phyloP scores from a whole-genome alignment of 2,329 filamentous ascomycete genomes.

The Onygenales sp. region DNA sequence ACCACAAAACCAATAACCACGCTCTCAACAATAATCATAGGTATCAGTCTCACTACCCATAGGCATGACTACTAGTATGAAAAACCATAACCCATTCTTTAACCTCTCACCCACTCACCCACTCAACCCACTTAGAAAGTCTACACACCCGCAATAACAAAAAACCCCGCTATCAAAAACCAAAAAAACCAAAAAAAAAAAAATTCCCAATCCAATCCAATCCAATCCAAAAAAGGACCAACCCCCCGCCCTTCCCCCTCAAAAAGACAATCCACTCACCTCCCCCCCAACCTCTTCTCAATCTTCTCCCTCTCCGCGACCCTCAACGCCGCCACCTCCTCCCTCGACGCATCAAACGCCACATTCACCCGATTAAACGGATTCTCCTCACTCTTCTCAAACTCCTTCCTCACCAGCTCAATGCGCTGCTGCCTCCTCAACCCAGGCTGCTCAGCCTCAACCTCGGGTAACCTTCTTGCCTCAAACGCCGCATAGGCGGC shows the following conservation, averaged over 20 bases:
- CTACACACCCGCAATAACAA: too few species aligned
- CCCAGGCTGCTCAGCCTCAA: conserved; percentile 73
- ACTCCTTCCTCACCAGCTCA: conserved; percentile 79
- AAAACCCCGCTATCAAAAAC: neutral
- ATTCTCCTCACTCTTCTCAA: conserved; percentile 89
- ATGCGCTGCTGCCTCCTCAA: conserved; percentile 76
- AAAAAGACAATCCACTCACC: conserved; percentile 23
- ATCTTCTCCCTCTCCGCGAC: conserved; percentile 62
- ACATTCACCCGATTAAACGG: conserved; percentile 82
- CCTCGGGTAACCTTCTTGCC: conserved; percentile 70
- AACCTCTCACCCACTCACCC: too few species aligned
- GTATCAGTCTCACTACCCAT: too few species aligned
- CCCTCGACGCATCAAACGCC: conserved; percentile 65
- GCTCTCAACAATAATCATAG: too few species aligned
- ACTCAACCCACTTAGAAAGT: too few species aligned
- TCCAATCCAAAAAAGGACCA: neutral
- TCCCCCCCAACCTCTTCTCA: conserved; percentile 52
- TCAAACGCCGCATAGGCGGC: conserved; percentile 78
- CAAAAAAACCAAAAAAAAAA: conserved; percentile 9
- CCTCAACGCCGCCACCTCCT: conserved; percentile 61
- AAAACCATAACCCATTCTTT: too few species aligned
- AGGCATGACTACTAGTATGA: too few species aligned
- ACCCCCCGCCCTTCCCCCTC: neutral
- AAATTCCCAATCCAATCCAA: neutral
- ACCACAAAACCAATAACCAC: too few species aligned